Conservation (phyloP, 2,329 filamentous ascomycete species). For the Purpureocillium lavendulum region DNA sequence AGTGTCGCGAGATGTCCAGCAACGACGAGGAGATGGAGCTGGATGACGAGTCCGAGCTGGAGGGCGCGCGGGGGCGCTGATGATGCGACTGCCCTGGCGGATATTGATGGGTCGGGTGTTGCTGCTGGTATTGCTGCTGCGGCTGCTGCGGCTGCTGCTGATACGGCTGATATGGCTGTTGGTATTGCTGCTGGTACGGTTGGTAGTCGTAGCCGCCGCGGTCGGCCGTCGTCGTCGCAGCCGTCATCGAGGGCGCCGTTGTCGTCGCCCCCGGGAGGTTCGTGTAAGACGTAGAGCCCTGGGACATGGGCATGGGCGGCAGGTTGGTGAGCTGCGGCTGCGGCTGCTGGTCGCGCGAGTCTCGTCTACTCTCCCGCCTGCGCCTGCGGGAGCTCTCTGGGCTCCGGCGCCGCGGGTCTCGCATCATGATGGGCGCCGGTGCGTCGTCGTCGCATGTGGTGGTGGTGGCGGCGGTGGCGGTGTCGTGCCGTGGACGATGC, state of each 20-base stretch:
- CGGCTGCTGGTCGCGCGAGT: conserved; percentile 16
- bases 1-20: conserved; percentile 56
- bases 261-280: not conserved
- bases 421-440: conserved; percentile 37
- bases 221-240: not conserved
- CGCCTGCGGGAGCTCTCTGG: conserved; percentile 46
- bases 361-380: conserved; percentile 24
- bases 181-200: conserved; percentile 8
- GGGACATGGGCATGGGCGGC: conserved; percentile 10
- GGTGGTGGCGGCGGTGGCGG: not conserved
- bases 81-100: conserved; percentile 7
- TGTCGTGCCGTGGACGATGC: not conserved
- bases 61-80: conserved; percentile 16
- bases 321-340: conserved; percentile 9
- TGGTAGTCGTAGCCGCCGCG: conserved; percentile 4
- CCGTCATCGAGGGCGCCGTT: not conserved
- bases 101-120: conserved; percentile 5
- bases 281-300: not conserved
- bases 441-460: conserved; percentile 13
- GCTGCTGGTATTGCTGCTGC: conserved; percentile 6
- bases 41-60: conserved; percentile 29
- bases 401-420: conserved; percentile 47
- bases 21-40: conserved; percentile 51
- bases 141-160: conserved; percentile 7
- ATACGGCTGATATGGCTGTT: conserved; percentile 7